Conservation (phyloP, 2,329 filamentous ascomycete genomes). For the Fusarium transvaalense region DNA sequence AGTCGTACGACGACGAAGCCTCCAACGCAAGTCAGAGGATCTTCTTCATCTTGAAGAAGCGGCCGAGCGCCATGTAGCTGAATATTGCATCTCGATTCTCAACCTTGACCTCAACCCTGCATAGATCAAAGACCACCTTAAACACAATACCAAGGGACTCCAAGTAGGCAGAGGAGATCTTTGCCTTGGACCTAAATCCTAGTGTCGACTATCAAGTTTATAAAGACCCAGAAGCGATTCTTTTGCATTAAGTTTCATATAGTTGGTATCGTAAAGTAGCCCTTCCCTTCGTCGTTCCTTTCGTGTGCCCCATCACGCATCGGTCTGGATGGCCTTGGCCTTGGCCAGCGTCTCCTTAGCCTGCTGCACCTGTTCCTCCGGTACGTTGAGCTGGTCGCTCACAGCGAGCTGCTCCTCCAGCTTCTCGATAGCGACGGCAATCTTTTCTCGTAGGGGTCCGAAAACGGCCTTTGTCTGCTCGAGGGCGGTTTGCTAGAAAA, state of each 20-base stretch:
- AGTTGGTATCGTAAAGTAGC: conserved; percentile 39
- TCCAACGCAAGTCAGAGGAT: background rate
- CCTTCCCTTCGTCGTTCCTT: background rate
- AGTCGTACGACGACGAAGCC: background rate
- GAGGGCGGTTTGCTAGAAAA: conserved; percentile 76
- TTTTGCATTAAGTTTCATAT: conserved; percentile 11
- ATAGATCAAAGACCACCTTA: too few relatives aligned
- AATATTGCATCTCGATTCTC: too few relatives aligned
- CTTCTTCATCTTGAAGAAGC: too few relatives aligned
- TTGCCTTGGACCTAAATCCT: too few relatives aligned
- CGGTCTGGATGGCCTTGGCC: conserved; percentile 56
- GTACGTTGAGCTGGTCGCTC: conserved; percentile 61
- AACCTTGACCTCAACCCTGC: too few relatives aligned
- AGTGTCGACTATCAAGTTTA: conserved; percentile 35
- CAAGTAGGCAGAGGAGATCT: too few relatives aligned
- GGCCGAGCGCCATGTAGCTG: too few relatives aligned
- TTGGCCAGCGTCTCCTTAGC: conserved; percentile 67
- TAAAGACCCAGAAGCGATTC: conserved; percentile 28
- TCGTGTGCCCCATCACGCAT: conserved; percentile 5
- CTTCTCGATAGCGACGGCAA: conserved; percentile 76
- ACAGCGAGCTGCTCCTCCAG: conserved; percentile 82
- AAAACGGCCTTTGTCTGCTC: conserved; percentile 90
- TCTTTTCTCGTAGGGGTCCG: conserved; percentile 76
- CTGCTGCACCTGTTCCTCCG: conserved; percentile 64
- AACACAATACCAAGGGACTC: too few relatives aligned